These are phyloP conservation scores for Stemphylium lycopersici DNA, from an alignment of 2,329 filamentous ascomycete genomes.

Conservation along the genomic window DNA sequence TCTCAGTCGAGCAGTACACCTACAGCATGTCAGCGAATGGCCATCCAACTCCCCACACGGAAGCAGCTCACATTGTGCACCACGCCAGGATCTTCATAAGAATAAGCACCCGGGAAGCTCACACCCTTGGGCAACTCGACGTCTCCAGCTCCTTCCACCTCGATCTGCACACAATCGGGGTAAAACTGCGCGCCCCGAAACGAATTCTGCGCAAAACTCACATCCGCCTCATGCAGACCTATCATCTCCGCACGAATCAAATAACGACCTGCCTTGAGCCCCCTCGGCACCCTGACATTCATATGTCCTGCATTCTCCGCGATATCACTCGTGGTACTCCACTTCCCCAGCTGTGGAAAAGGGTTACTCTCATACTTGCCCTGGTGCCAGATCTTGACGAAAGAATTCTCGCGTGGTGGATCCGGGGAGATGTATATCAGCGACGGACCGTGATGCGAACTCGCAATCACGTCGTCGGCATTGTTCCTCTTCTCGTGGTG, in stretches of 20 bases:
- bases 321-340: constrained; percentile 38
- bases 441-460: constrained; percentile 40
- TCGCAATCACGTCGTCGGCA: constrained; percentile 43
- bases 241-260: constrained; percentile 53
- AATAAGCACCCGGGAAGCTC: constrained; percentile 53
- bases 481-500: constrained; percentile 47
- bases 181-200: constrained; percentile 50
- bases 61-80: constrained; percentile 42
- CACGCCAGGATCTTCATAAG: constrained; percentile 44
- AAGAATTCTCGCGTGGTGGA: constrained; percentile 46
- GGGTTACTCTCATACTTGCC: constrained; percentile 43
- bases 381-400: constrained; percentile 51
- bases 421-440: constrained; percentile 52
- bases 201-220: constrained; percentile 35
- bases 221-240: constrained; percentile 50
- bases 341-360: constrained; percentile 44
- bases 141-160: constrained; percentile 42
- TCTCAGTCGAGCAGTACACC: constrained; percentile 48
- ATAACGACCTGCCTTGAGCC: constrained; percentile 49
- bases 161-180: constrained; percentile 51
- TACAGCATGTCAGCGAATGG: background rate
- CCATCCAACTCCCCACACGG: background rate
- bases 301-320: constrained; percentile 31
- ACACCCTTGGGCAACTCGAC: constrained; percentile 47
- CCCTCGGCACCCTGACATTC: constrained; percentile 42